Evolutionary conservation across 306 rosid species (phyloP), one percentile per base, ranked within the genome.

Genomic region (Phaseolus lunatus): DNA sequence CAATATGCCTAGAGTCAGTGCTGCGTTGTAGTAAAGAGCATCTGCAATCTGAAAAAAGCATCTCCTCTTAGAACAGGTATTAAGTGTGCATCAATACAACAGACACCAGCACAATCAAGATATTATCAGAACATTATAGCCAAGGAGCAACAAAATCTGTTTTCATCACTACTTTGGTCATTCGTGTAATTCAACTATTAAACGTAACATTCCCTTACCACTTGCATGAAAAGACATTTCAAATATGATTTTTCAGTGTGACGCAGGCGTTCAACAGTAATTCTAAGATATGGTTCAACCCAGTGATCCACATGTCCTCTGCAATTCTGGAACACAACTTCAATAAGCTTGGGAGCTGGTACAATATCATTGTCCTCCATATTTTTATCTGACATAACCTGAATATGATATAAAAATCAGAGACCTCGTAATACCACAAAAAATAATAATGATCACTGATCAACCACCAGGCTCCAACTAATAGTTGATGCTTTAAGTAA

Each of bases 301-400:
- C 97, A 94, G 31, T 88, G 95, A 87, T 94, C 97, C 81, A 90
- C 96, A 81, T 90, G 96, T 76, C 98, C 97, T 84, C 76, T 89
- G 81, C 98, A 94, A 71, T 94, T 90, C 87, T 90, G 96, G 73
- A 94, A 90, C 82, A 94, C 84, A 63, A 87, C 92, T 87, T 89
- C 97, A 80, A 94, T 84, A 79, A 94, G 95, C 90, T 90, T 94
- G 3, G 98, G 98, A 56, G 97, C 95, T 33, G 98, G 92, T 87
- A 89, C 93, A 74, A 92, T 94, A 78, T 92, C 98, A 48, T 72
- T 73, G 80, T 94, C 98, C 80, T 94, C 97, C 92, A 92, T 66
- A 77, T 94, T 94, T 85, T 75, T 85, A 73, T 94, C 98, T 14
- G 88, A 82, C 93, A 94, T 83, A 75, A 90, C 39, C 98, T 94